A percentile compares a stretch with the other conserved stretches of the same genome.
phyloP scores from a whole-genome alignment of 2,329 filamentous ascomycete species.

The Hymenoscyphus occultus region DNA sequence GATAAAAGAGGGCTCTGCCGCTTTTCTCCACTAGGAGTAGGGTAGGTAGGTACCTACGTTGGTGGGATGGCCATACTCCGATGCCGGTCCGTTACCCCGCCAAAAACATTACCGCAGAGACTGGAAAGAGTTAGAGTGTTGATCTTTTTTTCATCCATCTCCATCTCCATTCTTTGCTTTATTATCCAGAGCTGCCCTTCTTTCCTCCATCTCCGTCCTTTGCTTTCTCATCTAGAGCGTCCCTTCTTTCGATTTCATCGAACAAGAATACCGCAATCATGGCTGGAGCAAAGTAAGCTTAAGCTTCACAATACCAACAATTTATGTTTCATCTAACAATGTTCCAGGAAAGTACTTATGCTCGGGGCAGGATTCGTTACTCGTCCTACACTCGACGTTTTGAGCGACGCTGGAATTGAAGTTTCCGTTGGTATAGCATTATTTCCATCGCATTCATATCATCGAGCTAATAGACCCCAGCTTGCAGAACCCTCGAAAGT shows the following conservation, averaged over 20 bases:
- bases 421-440: conserved; percentile 52
- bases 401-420: conserved; percentile 53
- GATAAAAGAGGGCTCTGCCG: too few relatives aligned
- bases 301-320: neutral
- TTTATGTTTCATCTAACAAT: conserved; percentile 8
- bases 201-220: neutral
- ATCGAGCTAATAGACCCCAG: conserved; percentile 40
- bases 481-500: conserved; percentile 75
- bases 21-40: too few relatives aligned
- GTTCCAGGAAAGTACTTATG: conserved; percentile 42
- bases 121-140: conserved; percentile 9
- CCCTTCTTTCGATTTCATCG: neutral
- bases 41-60: too few relatives aligned
- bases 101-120: conserved; percentile 19
- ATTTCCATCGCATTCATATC: neutral
- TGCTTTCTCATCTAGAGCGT: neutral
- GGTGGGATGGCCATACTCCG: conserved; percentile 13
- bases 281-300: conserved; percentile 27
- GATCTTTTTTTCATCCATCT: too few relatives aligned
- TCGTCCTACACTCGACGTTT: conserved; percentile 55
- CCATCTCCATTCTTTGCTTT: neutral
- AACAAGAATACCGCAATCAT: conserved; percentile 21
- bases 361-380: conserved; percentile 54
- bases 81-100: conserved; percentile 28
- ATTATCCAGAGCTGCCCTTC: neutral